phyloP scores from a whole-genome alignment of 2,329 filamentous ascomycete species.

The Fusarium proliferatum region DNA sequence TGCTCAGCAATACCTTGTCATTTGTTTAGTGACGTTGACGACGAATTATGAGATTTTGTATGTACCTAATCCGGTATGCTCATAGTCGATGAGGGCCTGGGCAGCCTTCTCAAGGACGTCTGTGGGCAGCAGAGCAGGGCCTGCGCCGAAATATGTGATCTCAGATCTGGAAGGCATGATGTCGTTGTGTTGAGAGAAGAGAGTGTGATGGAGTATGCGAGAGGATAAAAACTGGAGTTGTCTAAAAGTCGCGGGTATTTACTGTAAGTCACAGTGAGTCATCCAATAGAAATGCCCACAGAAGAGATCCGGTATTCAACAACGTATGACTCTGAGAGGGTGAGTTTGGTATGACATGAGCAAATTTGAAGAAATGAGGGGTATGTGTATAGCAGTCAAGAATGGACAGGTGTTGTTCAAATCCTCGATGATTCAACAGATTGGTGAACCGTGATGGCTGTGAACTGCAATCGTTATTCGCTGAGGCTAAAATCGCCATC shows the following conservation, averaged over 20 bases:
- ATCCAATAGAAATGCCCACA: constrained; percentile 41
- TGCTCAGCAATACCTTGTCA: constrained; percentile 77
- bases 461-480: constrained; percentile 34
- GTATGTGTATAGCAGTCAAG: not conserved
- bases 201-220: constrained; percentile 10
- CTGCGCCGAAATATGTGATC: constrained; percentile 89
- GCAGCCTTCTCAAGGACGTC: constrained; percentile 82
- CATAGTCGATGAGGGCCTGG: constrained; percentile 82
- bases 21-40: not conserved
- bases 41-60: not conserved
- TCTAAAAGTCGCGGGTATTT: constrained; percentile 12
- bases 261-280: constrained; percentile 32
- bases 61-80: constrained; percentile 80
- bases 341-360: not conserved
- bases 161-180: constrained; percentile 78
- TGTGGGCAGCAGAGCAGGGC: constrained; percentile 87
- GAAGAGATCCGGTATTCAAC: constrained; percentile 21
- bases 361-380: constrained; percentile 3
- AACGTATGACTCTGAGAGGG: constrained; percentile 27
- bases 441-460: constrained; percentile 15
- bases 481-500: constrained; percentile 9
- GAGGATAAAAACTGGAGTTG: constrained; percentile 28
- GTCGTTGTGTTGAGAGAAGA: constrained; percentile 13
- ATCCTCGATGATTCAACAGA: constrained; percentile 5
- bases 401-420: not conserved